Percentiles rank a stretch among this genome's conserved stretches.
These are phyloP conservation scores for Penicillium simplicissimum DNA, from an alignment of 495 filamentous ascomycete genomes.

Conservation along the genomic window DNA sequence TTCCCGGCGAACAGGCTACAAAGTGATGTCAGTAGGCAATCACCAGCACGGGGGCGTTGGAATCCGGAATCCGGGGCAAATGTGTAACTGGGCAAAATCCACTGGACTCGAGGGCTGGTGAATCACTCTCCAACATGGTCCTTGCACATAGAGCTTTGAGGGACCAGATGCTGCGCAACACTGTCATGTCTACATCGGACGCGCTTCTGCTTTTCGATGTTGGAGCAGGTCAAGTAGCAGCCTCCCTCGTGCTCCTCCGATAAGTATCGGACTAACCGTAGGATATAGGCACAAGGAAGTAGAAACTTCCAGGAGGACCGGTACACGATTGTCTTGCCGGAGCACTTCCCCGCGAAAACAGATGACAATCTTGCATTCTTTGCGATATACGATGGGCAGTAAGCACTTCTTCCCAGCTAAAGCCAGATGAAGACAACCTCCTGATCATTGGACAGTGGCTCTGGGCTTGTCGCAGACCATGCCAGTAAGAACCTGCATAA, in stretches of 20 bases:
- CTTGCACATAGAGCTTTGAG: conserved; percentile 22
- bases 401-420: conserved; percentile 13
- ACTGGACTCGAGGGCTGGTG: background rate
- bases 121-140: conserved; percentile 15
- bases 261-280: conserved; percentile 6
- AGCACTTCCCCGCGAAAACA: conserved; percentile 32
- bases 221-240: conserved; percentile 33
- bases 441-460: conserved; percentile 29
- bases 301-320: conserved; percentile 39
- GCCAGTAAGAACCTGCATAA: conserved; percentile 33
- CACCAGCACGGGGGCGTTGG: conserved; percentile 12
- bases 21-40: conserved; percentile 37
- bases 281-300: conserved; percentile 33
- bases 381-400: conserved; percentile 48
- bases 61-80: background rate
- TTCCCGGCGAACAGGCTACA: background rate
- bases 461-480: conserved; percentile 37
- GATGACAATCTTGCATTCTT: conserved; percentile 41
- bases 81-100: background rate
- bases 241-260: background rate
- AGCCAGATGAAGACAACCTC: background rate
- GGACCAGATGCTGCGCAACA: conserved; percentile 27
- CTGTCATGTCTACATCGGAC: conserved; percentile 29
- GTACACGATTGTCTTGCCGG: conserved; percentile 31
- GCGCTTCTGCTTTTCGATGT: conserved; percentile 36